phyloP scores from a whole-genome alignment of 2,329 filamentous ascomycete species.

The Didymella keratinophila region DNA sequence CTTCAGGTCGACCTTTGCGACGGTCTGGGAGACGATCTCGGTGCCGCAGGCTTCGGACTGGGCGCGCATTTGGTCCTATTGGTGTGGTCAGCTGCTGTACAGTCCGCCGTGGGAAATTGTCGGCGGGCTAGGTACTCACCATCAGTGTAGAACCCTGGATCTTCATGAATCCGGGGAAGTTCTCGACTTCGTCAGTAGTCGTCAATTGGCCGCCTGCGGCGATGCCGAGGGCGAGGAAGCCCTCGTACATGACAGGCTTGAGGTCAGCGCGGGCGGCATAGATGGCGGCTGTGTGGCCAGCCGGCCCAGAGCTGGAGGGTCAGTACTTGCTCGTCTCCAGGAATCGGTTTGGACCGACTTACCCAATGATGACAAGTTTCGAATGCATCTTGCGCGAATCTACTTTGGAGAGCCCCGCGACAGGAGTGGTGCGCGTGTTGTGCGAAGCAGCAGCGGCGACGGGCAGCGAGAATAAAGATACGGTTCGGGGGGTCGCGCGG shows the following conservation, averaged over 20 bases:
- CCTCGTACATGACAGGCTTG: slow-evolving; percentile 95
- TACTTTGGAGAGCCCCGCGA: slow-evolving; percentile 48
- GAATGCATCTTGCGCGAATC: slow-evolving; percentile 78
- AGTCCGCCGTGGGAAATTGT: not conserved
- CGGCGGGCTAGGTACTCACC: slow-evolving; percentile 57
- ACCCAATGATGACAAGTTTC: slow-evolving; percentile 77
- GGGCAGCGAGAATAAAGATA: slow-evolving; percentile 75
- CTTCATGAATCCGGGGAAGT: slow-evolving; percentile 93
- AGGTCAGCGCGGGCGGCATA: slow-evolving; percentile 95
- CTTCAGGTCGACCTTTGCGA: slow-evolving; percentile 81
- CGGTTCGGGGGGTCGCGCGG: slow-evolving; percentile 70
- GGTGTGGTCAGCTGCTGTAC: slow-evolving; percentile 21
- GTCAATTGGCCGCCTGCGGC: slow-evolving; percentile 96
- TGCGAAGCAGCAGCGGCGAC: slow-evolving; percentile 75
- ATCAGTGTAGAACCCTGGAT: slow-evolving; percentile 90
- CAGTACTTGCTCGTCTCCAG: slow-evolving; percentile 20
- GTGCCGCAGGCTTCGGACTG: slow-evolving; percentile 95
- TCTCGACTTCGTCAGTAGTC: slow-evolving; percentile 97
- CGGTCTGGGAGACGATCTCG: slow-evolving; percentile 90
- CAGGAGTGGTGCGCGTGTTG: slow-evolving; percentile 63
- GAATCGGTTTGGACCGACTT: slow-evolving; percentile 52
- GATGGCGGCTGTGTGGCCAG: slow-evolving; percentile 95
- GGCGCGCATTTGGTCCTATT: slow-evolving; percentile 84
- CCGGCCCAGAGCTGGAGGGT: slow-evolving; percentile 82
- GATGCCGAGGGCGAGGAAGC: slow-evolving; percentile 96